Evolutionary conservation across 129 eudicot genomes (phyloP), one percentile per base, ranked within the genome.

Genomic region (Lactuca sativa): DNA sequence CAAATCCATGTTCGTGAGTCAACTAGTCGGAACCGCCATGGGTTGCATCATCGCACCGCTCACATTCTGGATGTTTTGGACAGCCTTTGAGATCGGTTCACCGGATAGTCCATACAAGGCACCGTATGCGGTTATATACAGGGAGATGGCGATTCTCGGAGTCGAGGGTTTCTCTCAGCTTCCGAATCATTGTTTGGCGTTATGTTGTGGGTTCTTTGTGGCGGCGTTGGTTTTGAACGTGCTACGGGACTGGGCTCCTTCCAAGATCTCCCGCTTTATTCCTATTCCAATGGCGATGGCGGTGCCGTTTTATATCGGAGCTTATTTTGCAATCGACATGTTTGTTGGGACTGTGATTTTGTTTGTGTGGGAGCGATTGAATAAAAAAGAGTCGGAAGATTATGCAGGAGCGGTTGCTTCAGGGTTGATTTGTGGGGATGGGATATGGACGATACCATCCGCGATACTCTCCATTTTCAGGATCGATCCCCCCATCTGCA

Each of bases 91-190:
- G 48, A 81, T 92, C 8, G 98, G 98, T 8, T 47, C 88, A n/a
- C 98, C 98, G 0, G 90, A 92, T 36, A 88, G 98, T 67, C 92
- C 95, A 0, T 93, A 93, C 76, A 93, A 93, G 67, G 98, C 98
- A 30, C 98, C 98, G 3, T 93, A 89, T 44, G 96, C 98, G 11
- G 92, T 93, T 41, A 86, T 92, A 70, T 86, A 66, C 67, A 74
- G 98, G 51, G 96, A 92, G 74, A 89, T 92, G 98, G 98, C 98
- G 8, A 92, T 92, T 68, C 72, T 91, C 21, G 96, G 95, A 18
- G 86, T 86, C 14, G 91, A 86, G 82, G 98, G 98, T 6, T 88
- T 92, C 64, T 84, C 96, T 21, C 90, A 86, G 78, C 90, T 92
- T 66, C 98, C 98, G 38, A 74, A 83, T 72, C 89, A 92, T 67